These are phyloP conservation scores for Boletus chippewaensis DNA, from an alignment of 1,284 basidiomycete genomes.

Conservation along the genomic window DNA sequence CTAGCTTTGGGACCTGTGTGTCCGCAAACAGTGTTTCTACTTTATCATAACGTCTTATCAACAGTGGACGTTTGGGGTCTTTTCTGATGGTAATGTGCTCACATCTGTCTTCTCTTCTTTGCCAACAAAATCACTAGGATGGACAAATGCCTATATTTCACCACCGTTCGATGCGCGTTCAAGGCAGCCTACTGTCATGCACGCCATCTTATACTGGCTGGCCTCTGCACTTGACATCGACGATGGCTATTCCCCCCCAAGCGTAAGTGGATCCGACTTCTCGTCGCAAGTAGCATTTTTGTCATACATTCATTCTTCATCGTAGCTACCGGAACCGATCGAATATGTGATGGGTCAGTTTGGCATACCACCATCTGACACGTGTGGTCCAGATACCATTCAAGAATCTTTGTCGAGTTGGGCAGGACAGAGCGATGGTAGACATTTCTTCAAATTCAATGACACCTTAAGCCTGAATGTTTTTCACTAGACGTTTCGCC, in stretches of 20 bases:
- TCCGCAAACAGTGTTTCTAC: conserved; percentile 34
- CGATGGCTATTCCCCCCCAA: conserved; percentile 28
- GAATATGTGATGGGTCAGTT: conserved; percentile 28
- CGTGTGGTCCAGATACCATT: conserved; percentile 11
- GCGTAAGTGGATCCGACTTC: conserved; percentile 16
- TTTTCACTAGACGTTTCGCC: conserved; percentile 17
- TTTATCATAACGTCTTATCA: conserved; percentile 46
- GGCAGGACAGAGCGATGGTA: conserved; percentile 32
- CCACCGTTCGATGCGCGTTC: conserved; percentile 27
- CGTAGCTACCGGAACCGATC: conserved; percentile 37
- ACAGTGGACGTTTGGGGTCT: conserved; percentile 45
- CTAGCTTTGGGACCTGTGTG: conserved; percentile 44
- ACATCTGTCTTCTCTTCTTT: conserved; percentile 7
- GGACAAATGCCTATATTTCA: conserved; percentile 34
- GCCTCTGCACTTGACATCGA: conserved; percentile 30
- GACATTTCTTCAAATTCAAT: neutral
- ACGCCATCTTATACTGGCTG: conserved; percentile 33
- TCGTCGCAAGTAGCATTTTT: conserved; percentile 1
- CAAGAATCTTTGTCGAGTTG: conserved; percentile 35
- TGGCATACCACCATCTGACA: conserved; percentile 19
- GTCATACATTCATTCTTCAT: neutral
- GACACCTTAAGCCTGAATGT: neutral
- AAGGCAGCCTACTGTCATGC: conserved; percentile 31
- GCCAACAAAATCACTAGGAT: conserved; percentile 29
- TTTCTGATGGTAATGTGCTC: conserved; percentile 37